Evolutionary conservation across 1,284 basidiomycete genomes (phyloP), one percentile per base, ranked within the genome.

Genomic region (Papiliotrema nemorosa): DNA sequence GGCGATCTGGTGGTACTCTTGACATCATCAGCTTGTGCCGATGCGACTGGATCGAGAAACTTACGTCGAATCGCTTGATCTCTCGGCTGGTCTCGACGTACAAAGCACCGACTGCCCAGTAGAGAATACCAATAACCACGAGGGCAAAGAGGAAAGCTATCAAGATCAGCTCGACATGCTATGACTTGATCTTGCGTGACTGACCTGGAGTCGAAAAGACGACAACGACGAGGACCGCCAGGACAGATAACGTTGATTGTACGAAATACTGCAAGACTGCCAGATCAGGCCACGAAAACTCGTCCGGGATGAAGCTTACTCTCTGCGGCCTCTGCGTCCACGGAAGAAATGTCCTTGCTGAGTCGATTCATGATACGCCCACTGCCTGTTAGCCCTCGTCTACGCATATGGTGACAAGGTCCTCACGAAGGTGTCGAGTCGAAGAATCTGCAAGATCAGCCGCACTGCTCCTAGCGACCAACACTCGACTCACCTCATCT

Each of bases 341-440:
- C 69, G 0, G 75, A 74, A 40, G 77, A 74, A 52, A 79, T 72
- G 52, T 80, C 78, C 53, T 78, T 77, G 42, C 69, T 71, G 13
- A 76, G 70, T 9, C 79, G 69, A 55, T 81, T 81, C 51, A 79
- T 69, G 55, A 80, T 79, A 2, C 78, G 73, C 3, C 79, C 79
- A 3, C 72, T 69, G 13, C 66, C 63, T 3, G 7, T n/a, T 24
- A n/a, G 12, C 26, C 37, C 42, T 38, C 41, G 5, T 22, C 13
- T 14, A 50, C 18, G 7, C 26, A 3, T 18, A 26, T 12, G 36
- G 36, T 22, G 6, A 5, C 18, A 10, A 16, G 24, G 20, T 13
- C 53, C 54, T 47, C 35, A 57, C 49, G 66, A 68, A 3, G 74
- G 74, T 2, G 74, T 76, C 2, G 69, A 69, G 51, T 76, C 73